Evolutionary conservation across 768 basidiomycete genomes (phyloP).

Genomic region (Lanmaoa pseudosensibilis): DNA sequence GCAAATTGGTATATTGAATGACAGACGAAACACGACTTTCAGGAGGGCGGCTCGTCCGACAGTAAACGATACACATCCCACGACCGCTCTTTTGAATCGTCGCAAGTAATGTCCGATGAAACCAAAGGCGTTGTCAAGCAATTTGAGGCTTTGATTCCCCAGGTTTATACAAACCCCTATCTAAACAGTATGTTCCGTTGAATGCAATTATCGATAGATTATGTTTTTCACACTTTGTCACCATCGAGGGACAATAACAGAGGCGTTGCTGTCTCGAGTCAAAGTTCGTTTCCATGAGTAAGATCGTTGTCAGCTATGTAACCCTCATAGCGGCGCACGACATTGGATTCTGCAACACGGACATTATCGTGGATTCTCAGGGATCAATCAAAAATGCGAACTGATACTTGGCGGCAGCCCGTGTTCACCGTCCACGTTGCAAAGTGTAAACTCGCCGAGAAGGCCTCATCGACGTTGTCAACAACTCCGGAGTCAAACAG

Average conservation of each 20-base stretch:
- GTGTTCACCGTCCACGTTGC: not conserved
- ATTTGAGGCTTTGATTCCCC: not conserved
- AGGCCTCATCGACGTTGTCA: not conserved
- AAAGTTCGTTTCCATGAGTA: not conserved
- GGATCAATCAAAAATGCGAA: not conserved
- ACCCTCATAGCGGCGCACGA: not conserved
- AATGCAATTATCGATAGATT: not conserved
- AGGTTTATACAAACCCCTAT: not conserved
- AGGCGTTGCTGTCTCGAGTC: too few relatives aligned
- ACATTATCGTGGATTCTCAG: conserved; percentile 1
- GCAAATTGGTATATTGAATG: not conserved
- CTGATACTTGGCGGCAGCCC: not conserved
- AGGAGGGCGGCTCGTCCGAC: not conserved
- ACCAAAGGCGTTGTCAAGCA: not conserved
- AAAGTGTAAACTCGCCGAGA: not conserved
- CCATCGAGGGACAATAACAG: too few relatives aligned
- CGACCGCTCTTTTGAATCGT: not conserved
- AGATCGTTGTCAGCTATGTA: not conserved
- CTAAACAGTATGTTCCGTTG: not conserved
- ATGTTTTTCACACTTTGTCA: too few relatives aligned
- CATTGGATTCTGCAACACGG: not conserved
- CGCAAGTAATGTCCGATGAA: conserved; percentile 1
- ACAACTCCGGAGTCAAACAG: not conserved
- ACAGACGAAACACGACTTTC: not conserved
- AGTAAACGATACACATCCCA: not conserved